These are phyloP conservation scores for Fraxinus dipetala DNA, from an alignment of 305 asterid species.

Conservation along the genomic window DNA sequence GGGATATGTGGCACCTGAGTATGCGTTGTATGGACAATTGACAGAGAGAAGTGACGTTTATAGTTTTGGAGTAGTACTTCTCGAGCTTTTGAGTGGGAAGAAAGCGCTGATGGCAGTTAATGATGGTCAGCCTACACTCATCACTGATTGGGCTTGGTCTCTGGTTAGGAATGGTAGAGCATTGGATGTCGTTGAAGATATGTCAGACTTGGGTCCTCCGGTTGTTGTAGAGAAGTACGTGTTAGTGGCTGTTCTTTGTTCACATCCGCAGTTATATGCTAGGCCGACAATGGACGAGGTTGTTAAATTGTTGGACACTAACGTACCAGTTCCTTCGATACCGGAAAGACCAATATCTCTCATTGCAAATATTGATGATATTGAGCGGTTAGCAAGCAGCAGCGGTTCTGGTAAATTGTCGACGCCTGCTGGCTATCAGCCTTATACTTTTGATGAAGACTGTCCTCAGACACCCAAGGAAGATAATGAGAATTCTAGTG, in stretches of 20 bases:
- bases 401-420: constrained; percentile 50
- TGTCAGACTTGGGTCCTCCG: constrained; percentile 42
- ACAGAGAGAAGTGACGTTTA: constrained; percentile 63
- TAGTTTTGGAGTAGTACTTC: constrained; percentile 57
- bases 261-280: constrained; percentile 60
- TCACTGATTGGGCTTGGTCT: constrained; percentile 65
- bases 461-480: constrained; percentile 5
- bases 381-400: constrained; percentile 52
- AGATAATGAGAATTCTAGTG: constrained; percentile 19
- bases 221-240: constrained; percentile 55
- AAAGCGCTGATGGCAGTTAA: constrained; percentile 41
- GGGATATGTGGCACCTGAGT: constrained; percentile 68
- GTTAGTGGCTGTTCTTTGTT: constrained; percentile 53
- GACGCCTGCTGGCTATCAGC: constrained; percentile 45
- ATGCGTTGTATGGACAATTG: constrained; percentile 56
- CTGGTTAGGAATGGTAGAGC: constrained; percentile 47
- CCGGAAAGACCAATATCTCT: constrained; percentile 60
- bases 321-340: constrained; percentile 38
- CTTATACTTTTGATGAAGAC: constrained; percentile 25
- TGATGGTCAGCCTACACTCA: constrained; percentile 40
- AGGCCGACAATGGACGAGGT: constrained; percentile 64
- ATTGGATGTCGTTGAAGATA: constrained; percentile 42
- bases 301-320: constrained; percentile 53
- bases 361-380: constrained; percentile 44
- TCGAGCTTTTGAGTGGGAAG: constrained; percentile 57